Base-by-base conservation (phyloP, 2,329 filamentous ascomycete species). In the Colletotrichum tropicicola region DNA sequence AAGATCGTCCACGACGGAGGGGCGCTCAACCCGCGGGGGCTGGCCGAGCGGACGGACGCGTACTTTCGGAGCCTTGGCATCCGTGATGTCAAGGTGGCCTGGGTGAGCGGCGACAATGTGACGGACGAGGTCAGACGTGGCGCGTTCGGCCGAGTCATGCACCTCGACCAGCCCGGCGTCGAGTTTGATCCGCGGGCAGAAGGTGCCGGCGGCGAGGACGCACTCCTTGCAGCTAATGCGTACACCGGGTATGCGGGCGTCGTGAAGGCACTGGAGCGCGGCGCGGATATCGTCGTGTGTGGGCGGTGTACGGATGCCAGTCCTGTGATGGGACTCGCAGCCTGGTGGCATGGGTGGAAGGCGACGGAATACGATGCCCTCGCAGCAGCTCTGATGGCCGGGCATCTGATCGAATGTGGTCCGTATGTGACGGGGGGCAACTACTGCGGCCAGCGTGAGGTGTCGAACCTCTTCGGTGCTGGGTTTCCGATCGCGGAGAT, bases 1-100 rank as follows among this genome's bases (percentile, higher is more conserved):
- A 86, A 85, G 65, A 76, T 88, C 12, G 77, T 87, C 35, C 77
- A 87, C 59, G 88, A 89, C 68, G 86, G 86, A 3, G 87, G 87
- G 1, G 84, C 82, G 3, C 77, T 85, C 15, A 85, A 88, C 60
- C 87, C 87, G 0, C 78, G 78, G 60, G 84, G 81, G 0, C 69
- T 89, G 15, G 83, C 84, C 0, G 69, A 81, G 53, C 71, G 68
- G 44, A 71, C 75, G 3, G 68, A 67, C 23, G 70, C 71, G 10
- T 73, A 73, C 8, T 74, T 80, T 41, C 70, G 12, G 47, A 71
- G 21, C 54, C 69, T 10, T 70, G 73, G 68, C 6, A 60, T 66
- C 0, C 69, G 57, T 5, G 66, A 73, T 39, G 63, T 75, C 12
- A 74, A 76, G 25, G 73, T 81, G 19, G 78, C 77, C 0, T 78